Percentiles rank a stretch among this genome's conserved stretches.
Conservation (phyloP, 495 filamentous ascomycete species). For the Aspergillus incahuasiensis region DNA sequence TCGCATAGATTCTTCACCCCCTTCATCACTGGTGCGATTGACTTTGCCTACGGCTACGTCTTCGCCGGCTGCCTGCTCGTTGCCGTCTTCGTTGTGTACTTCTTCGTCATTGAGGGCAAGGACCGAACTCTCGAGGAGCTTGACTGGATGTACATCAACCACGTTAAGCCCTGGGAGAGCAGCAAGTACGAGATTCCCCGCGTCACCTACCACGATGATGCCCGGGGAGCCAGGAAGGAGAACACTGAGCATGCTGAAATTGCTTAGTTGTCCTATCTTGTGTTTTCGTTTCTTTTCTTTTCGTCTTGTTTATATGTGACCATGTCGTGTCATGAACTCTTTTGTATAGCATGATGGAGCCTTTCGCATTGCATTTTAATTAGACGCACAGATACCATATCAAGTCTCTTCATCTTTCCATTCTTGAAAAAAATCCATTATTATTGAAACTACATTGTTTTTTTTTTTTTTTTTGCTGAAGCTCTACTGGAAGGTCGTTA, state of each 20-base stretch:
- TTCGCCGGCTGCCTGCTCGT: constrained; percentile 67
- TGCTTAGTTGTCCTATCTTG: neutral
- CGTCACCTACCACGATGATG: constrained; percentile 4
- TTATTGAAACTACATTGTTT: too few relatives aligned
- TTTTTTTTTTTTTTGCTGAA: too few relatives aligned
- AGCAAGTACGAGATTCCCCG: constrained; percentile 5
- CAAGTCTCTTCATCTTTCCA: too few relatives aligned
- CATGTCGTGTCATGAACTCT: neutral
- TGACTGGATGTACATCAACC: constrained; percentile 74
- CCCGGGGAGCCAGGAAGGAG: neutral
- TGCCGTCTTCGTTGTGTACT: constrained; percentile 59
- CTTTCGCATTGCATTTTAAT: neutral
- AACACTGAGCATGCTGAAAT: constrained; percentile 1
- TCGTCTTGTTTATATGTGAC: neutral
- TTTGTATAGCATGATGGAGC: neutral
- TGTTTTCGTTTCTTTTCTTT: neutral
- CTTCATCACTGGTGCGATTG: constrained; percentile 63
- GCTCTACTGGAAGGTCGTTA: too few relatives aligned
- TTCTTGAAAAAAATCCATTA: too few relatives aligned
- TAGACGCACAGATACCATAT: neutral
- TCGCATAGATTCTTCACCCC: constrained; percentile 62
- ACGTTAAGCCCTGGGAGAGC: constrained; percentile 60
- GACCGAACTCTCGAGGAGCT: constrained; percentile 70
- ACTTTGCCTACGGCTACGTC: constrained; percentile 71
- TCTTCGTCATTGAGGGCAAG: constrained; percentile 66